Base-by-base conservation (phyloP, 768 basidiomycete species). In the Royoungia palumana region DNA sequence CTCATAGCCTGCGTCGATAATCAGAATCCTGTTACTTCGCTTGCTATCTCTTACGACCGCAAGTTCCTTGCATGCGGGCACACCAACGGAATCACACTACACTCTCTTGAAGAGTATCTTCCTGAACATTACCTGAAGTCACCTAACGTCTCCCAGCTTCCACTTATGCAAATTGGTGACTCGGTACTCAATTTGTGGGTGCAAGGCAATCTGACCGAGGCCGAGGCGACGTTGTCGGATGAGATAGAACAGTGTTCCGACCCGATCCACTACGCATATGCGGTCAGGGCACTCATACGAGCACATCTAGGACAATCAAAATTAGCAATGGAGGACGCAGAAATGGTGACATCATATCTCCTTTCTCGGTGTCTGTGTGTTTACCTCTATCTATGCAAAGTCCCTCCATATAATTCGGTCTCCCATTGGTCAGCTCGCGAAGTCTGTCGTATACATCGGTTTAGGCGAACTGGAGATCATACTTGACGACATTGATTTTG, bases 51-150 rank as follows among this genome's bases (percentile, higher is more conserved):
- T n/a, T 30, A 28, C 28, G 37, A 50, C 20, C 44, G 41, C 28
- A 50, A 19, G 48, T 43, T 42, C 30, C 48, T 54, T 19, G 53
- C 44, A 34, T 54, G 53, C 24, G 53, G 40, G 25, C 36, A 21
- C n/a, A 35, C 27, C 12, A 20, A 8, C 1, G 28, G 20, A 10
- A 42, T 54, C 27, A 35, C 44, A 17, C 13, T 54, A 14, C 37
- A 50, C 25, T 27, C 19, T 37, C 48, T 50, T 21, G 34, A 21
- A 30, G 24, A 27, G 20, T 10, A 34, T 21, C 44, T 54, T 32
- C 53, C 44, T 1, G n/a, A n/a, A 30, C 21, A 19, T 8, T 54
- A 54, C 30, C 14, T 42, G 28, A 7, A 4, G 10, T 12, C 1
- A 6, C 14, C 24, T 27, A 24, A 6, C 24, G 2, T 47, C 12